These are phyloP conservation scores for Glycine tomentella DNA, from an alignment of 306 rosid species.

Conservation along the genomic window DNA sequence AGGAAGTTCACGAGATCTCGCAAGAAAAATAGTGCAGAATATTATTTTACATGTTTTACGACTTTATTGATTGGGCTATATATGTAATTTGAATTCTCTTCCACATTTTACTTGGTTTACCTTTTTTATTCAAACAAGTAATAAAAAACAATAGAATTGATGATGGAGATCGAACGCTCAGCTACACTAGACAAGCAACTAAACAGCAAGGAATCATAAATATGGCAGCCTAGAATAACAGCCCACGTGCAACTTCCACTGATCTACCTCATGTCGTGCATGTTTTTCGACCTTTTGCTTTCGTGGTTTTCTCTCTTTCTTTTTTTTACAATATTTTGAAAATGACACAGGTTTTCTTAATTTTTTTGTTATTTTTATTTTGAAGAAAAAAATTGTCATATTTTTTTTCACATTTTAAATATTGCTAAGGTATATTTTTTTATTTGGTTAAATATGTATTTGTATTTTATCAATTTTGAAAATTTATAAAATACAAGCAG, in stretches of 20 bases:
- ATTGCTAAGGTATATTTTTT: not conserved
- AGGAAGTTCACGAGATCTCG: not conserved
- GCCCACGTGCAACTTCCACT: conserved; percentile 50
- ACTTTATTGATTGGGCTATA: not conserved
- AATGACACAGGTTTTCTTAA: not conserved
- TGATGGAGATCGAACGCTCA: not conserved
- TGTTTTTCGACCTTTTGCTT: conserved; percentile 16
- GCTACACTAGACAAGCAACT: too few relatives aligned
- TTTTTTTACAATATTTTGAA: not conserved
- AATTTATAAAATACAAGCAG: not conserved
- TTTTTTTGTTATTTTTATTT: not conserved
- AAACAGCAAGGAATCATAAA: too few relatives aligned
- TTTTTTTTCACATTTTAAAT: not conserved
- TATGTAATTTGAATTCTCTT: not conserved
- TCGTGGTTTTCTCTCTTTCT: not conserved
- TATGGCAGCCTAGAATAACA: not conserved
- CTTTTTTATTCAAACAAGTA: not conserved
- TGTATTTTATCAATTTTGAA: not conserved
- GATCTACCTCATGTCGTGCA: conserved; percentile 27
- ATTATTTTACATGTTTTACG: not conserved
- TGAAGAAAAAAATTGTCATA: not conserved
- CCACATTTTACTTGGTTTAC: not conserved
- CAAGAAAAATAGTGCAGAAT: not conserved
- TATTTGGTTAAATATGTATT: not conserved
- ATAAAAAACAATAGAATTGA: not conserved